Conservation (phyloP, 768 basidiomycete species). For the Mycena venus region DNA sequence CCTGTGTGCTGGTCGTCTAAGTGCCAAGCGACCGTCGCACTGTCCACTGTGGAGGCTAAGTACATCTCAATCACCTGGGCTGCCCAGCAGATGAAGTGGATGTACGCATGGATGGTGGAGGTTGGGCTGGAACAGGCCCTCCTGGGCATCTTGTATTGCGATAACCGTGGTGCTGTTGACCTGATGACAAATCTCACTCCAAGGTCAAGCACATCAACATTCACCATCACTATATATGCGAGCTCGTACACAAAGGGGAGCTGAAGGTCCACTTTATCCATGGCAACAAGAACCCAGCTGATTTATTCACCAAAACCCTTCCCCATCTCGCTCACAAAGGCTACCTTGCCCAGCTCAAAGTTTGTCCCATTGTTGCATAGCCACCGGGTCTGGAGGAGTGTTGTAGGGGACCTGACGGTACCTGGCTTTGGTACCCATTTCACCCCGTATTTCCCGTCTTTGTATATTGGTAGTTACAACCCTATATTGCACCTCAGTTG, state of each 20-base stretch:
- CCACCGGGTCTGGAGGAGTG: neutral
- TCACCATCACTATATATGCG: neutral
- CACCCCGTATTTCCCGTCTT: no score
- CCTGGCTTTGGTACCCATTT: no score
- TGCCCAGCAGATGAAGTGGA: no score
- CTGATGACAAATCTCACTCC: neutral
- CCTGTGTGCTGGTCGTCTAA: no score
- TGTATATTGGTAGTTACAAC: no score
- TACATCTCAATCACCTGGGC: no score
- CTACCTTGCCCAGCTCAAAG: neutral
- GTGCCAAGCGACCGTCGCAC: no score
- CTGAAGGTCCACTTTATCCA: neutral
- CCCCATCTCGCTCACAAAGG: neutral
- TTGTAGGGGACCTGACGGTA: no score
- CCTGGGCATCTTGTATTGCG: neutral
- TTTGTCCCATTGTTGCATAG: neutral
- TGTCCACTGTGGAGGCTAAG: no score
- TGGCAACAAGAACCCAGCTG: neutral
- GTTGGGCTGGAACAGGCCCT: neutral
- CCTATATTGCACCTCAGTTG: no score
- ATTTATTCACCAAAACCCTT: neutral
- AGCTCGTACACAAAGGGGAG: neutral
- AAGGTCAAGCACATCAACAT: neutral
- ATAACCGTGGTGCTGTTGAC: constrained; percentile 6
- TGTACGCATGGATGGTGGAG: no score